These are phyloP conservation scores for Penicillium thymicola DNA, from an alignment of 2,329 filamentous ascomycete species.

Conservation along the genomic window DNA sequence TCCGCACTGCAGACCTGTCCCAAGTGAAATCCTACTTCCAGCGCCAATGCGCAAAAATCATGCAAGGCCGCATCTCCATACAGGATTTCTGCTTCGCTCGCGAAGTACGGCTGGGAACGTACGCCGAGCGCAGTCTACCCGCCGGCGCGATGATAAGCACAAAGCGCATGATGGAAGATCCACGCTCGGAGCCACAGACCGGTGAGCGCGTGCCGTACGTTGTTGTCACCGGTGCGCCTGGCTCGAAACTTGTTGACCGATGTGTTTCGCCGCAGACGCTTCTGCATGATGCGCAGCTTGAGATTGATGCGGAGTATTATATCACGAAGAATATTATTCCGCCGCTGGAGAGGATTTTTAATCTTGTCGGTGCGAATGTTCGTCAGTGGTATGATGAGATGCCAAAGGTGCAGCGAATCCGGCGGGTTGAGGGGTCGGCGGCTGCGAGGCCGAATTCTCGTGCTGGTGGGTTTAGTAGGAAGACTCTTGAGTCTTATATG, in stretches of 20 bases:
- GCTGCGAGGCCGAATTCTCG: conserved; percentile 19
- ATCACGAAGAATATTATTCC: conserved; percentile 94
- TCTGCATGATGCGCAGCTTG: conserved; percentile 69
- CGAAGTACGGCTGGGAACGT: conserved; percentile 87
- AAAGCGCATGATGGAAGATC: conserved; percentile 80
- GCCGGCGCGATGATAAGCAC: conserved; percentile 87
- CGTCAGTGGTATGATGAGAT: conserved; percentile 93
- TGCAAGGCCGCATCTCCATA: conserved; percentile 80
- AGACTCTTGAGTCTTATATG: conserved; percentile 94
- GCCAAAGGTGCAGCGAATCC: conserved; percentile 80
- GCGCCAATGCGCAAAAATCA: conserved; percentile 84
- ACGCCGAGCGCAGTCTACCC: conserved; percentile 77
- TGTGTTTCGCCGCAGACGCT: conserved; percentile 85
- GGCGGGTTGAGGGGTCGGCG: conserved; percentile 53
- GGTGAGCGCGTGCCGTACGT: conserved; percentile 95
- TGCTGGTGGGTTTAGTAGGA: conserved; percentile 45
- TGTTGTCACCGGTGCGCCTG: conserved; percentile 82
- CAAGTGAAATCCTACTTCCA: conserved; percentile 90
- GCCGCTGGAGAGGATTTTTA: conserved; percentile 93
- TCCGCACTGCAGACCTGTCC: conserved; percentile 83
- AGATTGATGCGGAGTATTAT: conserved; percentile 93
- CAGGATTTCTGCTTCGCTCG: conserved; percentile 95
- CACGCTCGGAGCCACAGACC: conserved; percentile 85
- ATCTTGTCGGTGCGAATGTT: conserved; percentile 89
- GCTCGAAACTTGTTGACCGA: conserved; percentile 79